phyloP scores from a whole-genome alignment of 495 filamentous ascomycete genomes.

The Penicillium atrosanguineum region DNA sequence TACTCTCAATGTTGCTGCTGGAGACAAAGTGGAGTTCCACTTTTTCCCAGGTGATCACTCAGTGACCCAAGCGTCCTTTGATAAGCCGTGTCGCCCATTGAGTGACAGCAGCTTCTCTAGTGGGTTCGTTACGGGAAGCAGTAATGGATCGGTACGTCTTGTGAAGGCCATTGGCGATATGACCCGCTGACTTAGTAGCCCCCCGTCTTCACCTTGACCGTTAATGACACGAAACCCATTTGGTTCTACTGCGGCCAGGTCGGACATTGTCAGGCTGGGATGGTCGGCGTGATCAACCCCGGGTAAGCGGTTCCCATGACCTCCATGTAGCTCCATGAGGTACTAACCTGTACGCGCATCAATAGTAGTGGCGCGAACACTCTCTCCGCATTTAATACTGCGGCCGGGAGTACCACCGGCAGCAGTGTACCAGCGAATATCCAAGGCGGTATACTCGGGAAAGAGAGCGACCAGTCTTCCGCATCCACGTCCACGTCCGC shows the following conservation, averaged over 20 bases:
- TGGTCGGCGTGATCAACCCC: constrained; percentile 69
- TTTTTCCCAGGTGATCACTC: constrained; percentile 69
- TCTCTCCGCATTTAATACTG: neutral
- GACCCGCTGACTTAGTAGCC: constrained; percentile 13
- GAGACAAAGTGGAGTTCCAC: constrained; percentile 70
- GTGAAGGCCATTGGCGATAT: neutral
- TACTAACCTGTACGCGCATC: neutral
- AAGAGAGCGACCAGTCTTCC: neutral
- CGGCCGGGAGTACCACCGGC: neutral
- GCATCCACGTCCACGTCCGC: neutral
- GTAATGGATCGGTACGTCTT: constrained; percentile 19
- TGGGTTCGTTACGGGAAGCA: constrained; percentile 57
- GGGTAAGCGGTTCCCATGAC: constrained; percentile 45
- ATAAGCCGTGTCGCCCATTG: constrained; percentile 63
- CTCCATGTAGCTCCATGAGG: neutral
- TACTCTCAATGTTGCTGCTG: constrained; percentile 48
- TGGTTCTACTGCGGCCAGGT: constrained; percentile 68
- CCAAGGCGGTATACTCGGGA: neutral
- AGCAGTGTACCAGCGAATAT: neutral
- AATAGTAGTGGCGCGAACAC: neutral
- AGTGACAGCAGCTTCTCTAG: constrained; percentile 60
- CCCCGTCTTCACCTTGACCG: constrained; percentile 55
- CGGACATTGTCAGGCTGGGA: constrained; percentile 65
- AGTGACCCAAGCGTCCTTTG: constrained; percentile 67
- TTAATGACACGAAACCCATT: constrained; percentile 61